Evolutionary conservation across 2,329 filamentous ascomycete species (phyloP).

Genomic region (Hymenoscyphus repandus): DNA sequence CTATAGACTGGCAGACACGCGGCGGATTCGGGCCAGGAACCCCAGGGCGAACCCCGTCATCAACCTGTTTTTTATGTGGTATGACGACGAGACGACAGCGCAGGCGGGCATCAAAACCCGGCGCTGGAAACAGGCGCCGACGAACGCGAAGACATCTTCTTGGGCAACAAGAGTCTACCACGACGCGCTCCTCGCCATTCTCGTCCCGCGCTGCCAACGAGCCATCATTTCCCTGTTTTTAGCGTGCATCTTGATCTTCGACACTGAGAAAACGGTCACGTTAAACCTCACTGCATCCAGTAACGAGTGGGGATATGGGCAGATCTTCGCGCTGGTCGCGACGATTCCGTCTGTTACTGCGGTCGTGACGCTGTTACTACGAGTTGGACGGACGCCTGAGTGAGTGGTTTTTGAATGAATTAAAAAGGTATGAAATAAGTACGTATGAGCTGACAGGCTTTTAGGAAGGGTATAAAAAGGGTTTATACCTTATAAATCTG

Average conservation of each 20-base stretch:
- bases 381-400: too few relatives aligned
- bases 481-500: too few relatives aligned
- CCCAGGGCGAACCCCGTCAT: neutral
- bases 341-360: neutral
- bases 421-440: too few relatives aligned
- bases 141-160: neutral
- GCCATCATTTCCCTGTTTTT: neutral
- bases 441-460: too few relatives aligned
- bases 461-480: too few relatives aligned
- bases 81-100: neutral
- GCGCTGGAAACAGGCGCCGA: neutral
- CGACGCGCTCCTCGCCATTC: neutral
- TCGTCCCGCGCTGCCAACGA: neutral
- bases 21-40: neutral
- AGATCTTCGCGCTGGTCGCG: neutral
- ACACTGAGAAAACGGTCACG: neutral
- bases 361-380: too few relatives aligned
- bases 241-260: neutral
- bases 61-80: neutral
- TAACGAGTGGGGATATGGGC: neutral
- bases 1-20: too few relatives aligned
- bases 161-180: neutral
- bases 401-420: too few relatives aligned
- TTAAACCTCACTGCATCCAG: neutral
- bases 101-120: neutral